Base-by-base conservation (phyloP, 257 asterid species). In the Fraxinus americana region DNA sequence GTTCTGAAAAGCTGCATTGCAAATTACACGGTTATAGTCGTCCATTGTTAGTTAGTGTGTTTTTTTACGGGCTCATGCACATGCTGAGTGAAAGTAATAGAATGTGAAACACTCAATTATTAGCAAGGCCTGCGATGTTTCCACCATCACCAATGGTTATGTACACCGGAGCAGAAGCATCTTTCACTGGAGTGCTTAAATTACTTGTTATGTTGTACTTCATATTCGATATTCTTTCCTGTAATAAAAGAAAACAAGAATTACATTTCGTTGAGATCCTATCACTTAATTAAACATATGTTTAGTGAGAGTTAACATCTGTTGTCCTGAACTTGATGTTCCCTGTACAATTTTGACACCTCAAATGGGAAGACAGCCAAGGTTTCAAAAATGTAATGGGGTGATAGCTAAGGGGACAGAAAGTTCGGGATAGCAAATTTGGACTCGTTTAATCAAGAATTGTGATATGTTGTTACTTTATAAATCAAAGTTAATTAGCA, bases 91-190 rank as follows among this genome's bases (percentile, higher is more conserved):
- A 21, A 13, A 63, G 2, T 2, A 12, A 43, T 14, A 43, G 50
- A 23, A 7, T 27, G 21, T 17, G 27, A 52, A 16, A 4, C 12
- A 34, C 78, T 77, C 65, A 88, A 90, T 11, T 72, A 67, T 74
- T 38, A 30, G 90, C 94, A 23, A 80, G 23, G 68, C 94, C 94
- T 84, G 88, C 94, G 43, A 85, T 78, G 71, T 90, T 90, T 38
- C 92, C 94, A 41, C 92, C 89, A 70, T 90, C 91, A 32, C 90
- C 92, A 32, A 90, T 88, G 36, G 91, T 82, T 41, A 88, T 85
- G 54, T 87, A 88, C 23, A 87, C 81, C 0, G 90, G 90, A 4
- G 90, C 90, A 45, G 88, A 87, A 45, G 85, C 59, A 76, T 88
- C 90, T 27, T 63, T 79, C 10, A 78, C 70, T 0, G 94, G 92